These are phyloP conservation scores for Penicillium daleae DNA, from an alignment of 495 filamentous ascomycete genomes.

Conservation along the genomic window DNA sequence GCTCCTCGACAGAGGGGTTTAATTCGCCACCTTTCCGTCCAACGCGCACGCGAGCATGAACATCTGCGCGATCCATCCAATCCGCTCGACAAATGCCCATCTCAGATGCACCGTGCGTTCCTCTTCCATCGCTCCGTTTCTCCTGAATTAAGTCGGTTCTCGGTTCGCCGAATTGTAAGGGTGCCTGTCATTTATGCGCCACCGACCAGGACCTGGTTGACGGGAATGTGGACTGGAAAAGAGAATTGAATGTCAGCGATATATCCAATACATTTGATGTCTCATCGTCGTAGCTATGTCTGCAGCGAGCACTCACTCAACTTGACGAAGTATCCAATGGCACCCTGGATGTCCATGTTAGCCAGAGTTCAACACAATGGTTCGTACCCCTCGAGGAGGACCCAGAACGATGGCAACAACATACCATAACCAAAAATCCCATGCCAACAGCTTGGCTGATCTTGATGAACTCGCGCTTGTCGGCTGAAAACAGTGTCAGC, in stretches of 20 bases:
- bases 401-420: conserved; percentile 16
- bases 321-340: conserved; percentile 92
- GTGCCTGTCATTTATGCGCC: conserved; percentile 55
- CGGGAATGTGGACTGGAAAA: conserved; percentile 71
- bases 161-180: conserved; percentile 3
- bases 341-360: conserved; percentile 35
- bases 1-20: neutral
- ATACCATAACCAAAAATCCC: conserved; percentile 85
- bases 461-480: conserved; percentile 88
- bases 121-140: neutral
- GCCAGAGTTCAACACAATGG: conserved; percentile 4
- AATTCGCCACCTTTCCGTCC: conserved; percentile 1
- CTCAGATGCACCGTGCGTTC: neutral
- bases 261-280: neutral
- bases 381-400: neutral
- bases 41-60: conserved; percentile 8
- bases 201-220: conserved; percentile 82
- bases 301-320: conserved; percentile 64
- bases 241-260: neutral
- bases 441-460: conserved; percentile 95
- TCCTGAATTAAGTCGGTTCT: neutral
- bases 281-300: neutral
- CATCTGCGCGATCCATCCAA: neutral
- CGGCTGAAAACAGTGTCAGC: conserved; percentile 53
- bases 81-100: neutral